Conservation (phyloP, 176 grass and related monocot species). For the Areca catechu region DNA sequence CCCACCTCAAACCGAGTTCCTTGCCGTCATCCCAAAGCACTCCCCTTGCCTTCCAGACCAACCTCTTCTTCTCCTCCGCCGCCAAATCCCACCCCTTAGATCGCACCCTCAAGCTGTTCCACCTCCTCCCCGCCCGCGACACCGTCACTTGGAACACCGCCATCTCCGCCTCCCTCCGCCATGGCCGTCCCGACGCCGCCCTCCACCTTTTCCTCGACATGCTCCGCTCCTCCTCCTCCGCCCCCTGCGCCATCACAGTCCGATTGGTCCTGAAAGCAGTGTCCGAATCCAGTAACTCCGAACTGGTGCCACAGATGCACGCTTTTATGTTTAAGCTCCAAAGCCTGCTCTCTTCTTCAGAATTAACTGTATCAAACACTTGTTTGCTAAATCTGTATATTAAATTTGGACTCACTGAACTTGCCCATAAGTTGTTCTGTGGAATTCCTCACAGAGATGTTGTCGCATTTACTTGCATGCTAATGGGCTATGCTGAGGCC, state of each 20-base stretch:
- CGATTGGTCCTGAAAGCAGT: conserved; percentile 24
- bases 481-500: conserved; percentile 16
- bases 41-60: conserved; percentile 7
- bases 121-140: conserved; percentile 30
- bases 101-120: conserved; percentile 24
- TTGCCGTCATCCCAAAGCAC: no score
- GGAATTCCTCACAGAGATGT: conserved; percentile 29
- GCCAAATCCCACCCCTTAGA: conserved; percentile 21
- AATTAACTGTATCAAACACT: conserved; percentile 15
- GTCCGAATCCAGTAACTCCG: background rate
- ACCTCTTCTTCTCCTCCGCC: conserved; percentile 22
- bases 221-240: conserved; percentile 9
- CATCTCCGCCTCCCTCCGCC: conserved; percentile 36
- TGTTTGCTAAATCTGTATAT: conserved; percentile 9
- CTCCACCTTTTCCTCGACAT: conserved; percentile 24
- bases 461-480: conserved; percentile 20
- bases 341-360: background rate
- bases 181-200: background rate
- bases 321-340: conserved; percentile 16
- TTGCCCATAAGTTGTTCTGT: conserved; percentile 26
- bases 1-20: no score
- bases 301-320: conserved; percentile 31
- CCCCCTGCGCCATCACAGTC: conserved; percentile 23
- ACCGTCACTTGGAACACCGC: conserved; percentile 35
- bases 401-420: conserved; percentile 6